Percentiles rank a stretch among this genome's conserved stretches.
phyloP scores from a whole-genome alignment of 1,284 basidiomycete genomes.

The Ganoderma multipileum region DNA sequence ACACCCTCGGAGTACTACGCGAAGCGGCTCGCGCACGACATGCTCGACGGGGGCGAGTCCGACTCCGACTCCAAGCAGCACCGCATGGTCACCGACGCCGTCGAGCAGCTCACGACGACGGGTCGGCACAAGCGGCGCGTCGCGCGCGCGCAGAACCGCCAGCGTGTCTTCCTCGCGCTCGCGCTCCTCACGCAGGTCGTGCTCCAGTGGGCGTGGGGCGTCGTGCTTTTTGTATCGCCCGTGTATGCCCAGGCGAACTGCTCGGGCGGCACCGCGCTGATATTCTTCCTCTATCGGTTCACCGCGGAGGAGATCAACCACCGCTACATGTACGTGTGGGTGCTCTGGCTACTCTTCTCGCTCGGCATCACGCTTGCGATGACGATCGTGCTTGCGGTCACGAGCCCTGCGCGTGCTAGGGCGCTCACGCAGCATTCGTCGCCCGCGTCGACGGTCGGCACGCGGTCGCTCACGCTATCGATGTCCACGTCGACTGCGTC shows the following conservation, averaged over 20 bases:
- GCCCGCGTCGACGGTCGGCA: constrained; percentile 15
- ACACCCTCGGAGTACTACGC: constrained; percentile 34
- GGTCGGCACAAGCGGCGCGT: constrained; percentile 24
- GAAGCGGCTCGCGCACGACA: constrained; percentile 30
- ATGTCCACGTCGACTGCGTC: constrained; percentile 4
- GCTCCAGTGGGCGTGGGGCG: constrained; percentile 41
- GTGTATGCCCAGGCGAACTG: constrained; percentile 37
- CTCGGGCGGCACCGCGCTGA: constrained; percentile 34
- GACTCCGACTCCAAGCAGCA: constrained; percentile 20
- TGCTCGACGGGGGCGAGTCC: constrained; percentile 25
- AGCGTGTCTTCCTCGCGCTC: constrained; percentile 36
- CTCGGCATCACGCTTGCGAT: constrained; percentile 36
- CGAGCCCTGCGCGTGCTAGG: constrained; percentile 32
- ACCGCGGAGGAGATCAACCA: constrained; percentile 31
- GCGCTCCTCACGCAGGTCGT: constrained; percentile 41
- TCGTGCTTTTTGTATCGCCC: constrained; percentile 38
- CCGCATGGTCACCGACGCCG: constrained; percentile 19
- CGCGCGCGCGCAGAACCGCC: constrained; percentile 32
- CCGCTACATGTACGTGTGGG: constrained; percentile 36
- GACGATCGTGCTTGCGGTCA: constrained; percentile 36
- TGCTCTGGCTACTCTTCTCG: constrained; percentile 39
- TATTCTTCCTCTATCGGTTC: constrained; percentile 35
- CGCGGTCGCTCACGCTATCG: background rate
- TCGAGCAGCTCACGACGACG: constrained; percentile 22
- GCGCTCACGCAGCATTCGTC: constrained; percentile 20